Base-by-base conservation (phyloP, 768 basidiomycete species). In the Rubroboletus satanas region DNA sequence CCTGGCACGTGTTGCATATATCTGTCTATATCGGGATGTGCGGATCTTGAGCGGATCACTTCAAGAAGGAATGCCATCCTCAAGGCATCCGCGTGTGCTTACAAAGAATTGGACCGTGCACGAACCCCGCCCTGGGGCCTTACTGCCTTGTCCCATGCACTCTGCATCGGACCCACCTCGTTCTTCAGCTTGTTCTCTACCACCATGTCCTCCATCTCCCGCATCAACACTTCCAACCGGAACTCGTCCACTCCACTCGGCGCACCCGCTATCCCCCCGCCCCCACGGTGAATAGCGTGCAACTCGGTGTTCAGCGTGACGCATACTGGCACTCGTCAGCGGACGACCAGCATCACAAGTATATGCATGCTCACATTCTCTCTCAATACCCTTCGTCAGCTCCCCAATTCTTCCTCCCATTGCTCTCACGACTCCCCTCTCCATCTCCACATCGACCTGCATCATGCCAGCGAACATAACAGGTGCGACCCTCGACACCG, bases 401-500 rank as follows among this genome's bases (percentile, higher is more conserved):
- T 69, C 67, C 11, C 71, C 73, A 5, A 84, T 70, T 29, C 77
- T 66, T 35, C 79, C 77, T 18, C 79, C 72, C 44, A 81, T 67
- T 14, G 74, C 76, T 39, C 76, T 61, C 42, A 59, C 62, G 0
- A 61, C 64, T 0, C 56, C 53, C 44, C 66, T 56, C 17, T 66
- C 63, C 44, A 49, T 53, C 43, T 60, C 55, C n/a, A 36, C 64
- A 36, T 76, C 73, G 7, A 73, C 67, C 5, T 23, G 23, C 58
- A 60, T 56, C 54, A 56, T 23, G 0, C 52, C 62, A 10, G 84
- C 81, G 57, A 83, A 79, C 52, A 93, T 73, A 31, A 82, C 80
- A 0, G 91, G 91, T 0, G 81, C 81, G 6, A 93, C 83, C 18
- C 85, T 77, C 15, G 80, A 82, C 10, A 92, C 77, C 0, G 88